phyloP scores from a whole-genome alignment of 1,284 basidiomycete genomes.

The Puccinia brachypodii region DNA sequence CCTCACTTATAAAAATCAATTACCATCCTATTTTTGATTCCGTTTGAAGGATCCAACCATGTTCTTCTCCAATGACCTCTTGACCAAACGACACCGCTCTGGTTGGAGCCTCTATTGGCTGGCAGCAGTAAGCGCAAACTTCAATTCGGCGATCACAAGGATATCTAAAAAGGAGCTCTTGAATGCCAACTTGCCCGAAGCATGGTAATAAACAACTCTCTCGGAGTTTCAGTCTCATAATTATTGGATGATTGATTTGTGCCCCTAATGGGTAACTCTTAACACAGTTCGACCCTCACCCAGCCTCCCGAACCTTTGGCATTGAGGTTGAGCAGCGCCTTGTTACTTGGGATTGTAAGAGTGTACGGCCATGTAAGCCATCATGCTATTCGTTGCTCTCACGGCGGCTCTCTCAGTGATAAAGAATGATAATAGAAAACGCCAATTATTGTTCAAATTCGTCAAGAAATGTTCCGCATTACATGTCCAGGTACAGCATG shows the following conservation, averaged over 20 bases:
- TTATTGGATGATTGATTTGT: not conserved
- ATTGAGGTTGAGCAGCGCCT: constrained; percentile 37
- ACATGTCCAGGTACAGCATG: constrained; percentile 41
- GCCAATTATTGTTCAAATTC: not conserved
- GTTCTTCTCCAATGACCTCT: constrained; percentile 48
- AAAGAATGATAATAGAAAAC: not conserved
- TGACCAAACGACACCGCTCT: constrained; percentile 35
- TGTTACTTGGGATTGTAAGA: constrained; percentile 43
- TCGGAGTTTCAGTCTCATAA: not conserved
- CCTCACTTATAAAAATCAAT: too few species aligned
- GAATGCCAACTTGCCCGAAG: constrained; percentile 38
- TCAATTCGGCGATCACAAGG: constrained; percentile 33
- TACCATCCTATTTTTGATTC: not conserved
- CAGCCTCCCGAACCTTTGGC: constrained; percentile 46
- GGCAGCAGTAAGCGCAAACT: constrained; percentile 18
- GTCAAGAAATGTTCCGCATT: constrained; percentile 42
- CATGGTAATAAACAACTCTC: constrained; percentile 28
- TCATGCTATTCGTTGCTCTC: not conserved
- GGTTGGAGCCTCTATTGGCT: constrained; percentile 47
- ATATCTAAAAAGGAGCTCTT: constrained; percentile 46
- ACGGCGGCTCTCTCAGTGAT: not conserved
- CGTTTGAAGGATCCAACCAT: not conserved
- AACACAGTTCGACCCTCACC: constrained; percentile 24
- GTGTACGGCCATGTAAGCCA: constrained; percentile 44
- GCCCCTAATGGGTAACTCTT: not conserved